Evolutionary conservation across 768 basidiomycete species (phyloP), one percentile per base, ranked within the genome.

Genomic region (Clitopilus passeckerianus): DNA sequence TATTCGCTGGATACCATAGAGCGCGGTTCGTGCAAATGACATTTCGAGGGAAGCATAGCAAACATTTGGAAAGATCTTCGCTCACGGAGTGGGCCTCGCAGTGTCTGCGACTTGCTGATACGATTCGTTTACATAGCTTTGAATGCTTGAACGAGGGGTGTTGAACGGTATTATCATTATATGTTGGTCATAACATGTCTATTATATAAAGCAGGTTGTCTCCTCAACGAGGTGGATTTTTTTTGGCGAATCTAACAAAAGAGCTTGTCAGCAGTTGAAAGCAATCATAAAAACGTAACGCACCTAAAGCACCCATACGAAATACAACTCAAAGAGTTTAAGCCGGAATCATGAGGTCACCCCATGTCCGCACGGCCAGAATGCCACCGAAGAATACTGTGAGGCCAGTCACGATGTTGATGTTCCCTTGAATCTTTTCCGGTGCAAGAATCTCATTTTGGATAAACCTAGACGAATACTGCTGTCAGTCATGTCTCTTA

Each of bases 361-460:
- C 92, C 82, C 89, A 96, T 43, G 83, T 83, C 70, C 90, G 85
- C 15, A 87, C 84, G 14, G 77, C 84, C 46, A 86, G 71, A 59
- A 93, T 85, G 2, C 90, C 89, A 27, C 83, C 88, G 23, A 84
- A 72, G 65, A 93, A 93, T 61, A 91, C 72, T 6, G 79, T 76
- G 6, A 87, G 73, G 18, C 87, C 87, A 7, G 86, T 83, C 50
- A 86, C 65, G 61, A 92, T 81, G 67, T 80, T 89, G 67, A 91
- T 65, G 69, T 93, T 93, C 59, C 91, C 91, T 12, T 80, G 75
- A 15, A 87, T 65, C 71, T 92, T 91, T 63, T 92, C 89, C 9
- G 87, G 86, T 54, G 89, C 81, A 59, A 80, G 80, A 22, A 92
- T 76, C 74, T 92, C 84, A 54, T 84, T 84, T 58, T 86, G 80